phyloP scores from a whole-genome alignment of 202 grass and related monocot genomes.

The Dendrocalamus latiflorus region DNA sequence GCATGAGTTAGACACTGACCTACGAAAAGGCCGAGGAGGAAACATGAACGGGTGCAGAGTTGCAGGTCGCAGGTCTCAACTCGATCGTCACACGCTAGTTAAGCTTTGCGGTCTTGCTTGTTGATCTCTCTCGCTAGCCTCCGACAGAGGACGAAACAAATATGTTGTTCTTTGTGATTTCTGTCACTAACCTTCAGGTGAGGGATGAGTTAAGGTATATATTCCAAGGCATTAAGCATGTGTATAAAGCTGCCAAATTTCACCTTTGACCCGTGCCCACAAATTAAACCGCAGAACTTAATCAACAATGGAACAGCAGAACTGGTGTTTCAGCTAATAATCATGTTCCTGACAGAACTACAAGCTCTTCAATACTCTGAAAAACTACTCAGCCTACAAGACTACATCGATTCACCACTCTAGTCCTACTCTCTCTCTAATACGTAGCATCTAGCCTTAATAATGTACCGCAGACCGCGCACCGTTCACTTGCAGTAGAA shows the following conservation, averaged over 20 bases:
- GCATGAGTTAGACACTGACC: too few species aligned
- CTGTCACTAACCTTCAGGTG: background rate
- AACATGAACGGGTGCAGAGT: background rate
- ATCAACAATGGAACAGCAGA: slow-evolving; percentile 20
- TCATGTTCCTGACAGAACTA: slow-evolving; percentile 36
- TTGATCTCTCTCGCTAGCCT: background rate
- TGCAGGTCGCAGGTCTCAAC: background rate
- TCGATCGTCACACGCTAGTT: background rate
- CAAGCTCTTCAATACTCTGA: slow-evolving; percentile 32
- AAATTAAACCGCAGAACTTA: background rate
- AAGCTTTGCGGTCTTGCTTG: background rate
- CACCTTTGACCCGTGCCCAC: background rate
- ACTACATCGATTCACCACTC: slow-evolving; percentile 25
- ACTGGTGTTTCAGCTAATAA: slow-evolving; percentile 14
- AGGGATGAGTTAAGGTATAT: background rate
- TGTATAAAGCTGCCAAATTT: background rate
- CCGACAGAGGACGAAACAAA: background rate
- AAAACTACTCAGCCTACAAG: slow-evolving; percentile 43
- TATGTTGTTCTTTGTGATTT: background rate
- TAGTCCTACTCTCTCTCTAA: background rate
- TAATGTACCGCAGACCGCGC: slow-evolving; percentile 21
- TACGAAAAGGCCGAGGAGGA: background rate
- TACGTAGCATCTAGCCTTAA: slow-evolving; percentile 3
- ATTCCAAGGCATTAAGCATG: background rate
- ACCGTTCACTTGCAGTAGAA: background rate